Base-by-base conservation (phyloP, 495 filamentous ascomycete species). In the Haplographium delicatum region DNA sequence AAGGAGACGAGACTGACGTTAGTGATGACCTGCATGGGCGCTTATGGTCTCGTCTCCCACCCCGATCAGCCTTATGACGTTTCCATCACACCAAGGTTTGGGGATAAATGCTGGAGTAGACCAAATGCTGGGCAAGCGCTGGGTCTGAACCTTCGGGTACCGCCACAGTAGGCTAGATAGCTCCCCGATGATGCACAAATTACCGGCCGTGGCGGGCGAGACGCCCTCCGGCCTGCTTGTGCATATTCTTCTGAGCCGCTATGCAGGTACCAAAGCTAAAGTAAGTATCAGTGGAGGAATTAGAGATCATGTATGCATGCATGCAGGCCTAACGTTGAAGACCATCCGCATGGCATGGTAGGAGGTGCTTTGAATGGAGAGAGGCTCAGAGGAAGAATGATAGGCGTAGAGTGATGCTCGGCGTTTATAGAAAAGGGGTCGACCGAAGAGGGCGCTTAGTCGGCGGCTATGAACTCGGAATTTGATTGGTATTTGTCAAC, bases 21-120 rank as follows among this genome's bases (percentile, higher is more conserved):
- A 40, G 53, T 31, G 25, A 55, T 40, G 45, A 50, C 46, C 44
- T 43, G 44, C 55, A 57, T 52, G 25, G 49, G 54, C 53, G 54
- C 48, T 46, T 58, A 48, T n/a, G 28, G 33, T 13, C 34, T 31
- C 35, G 19, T 34, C 15, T 3, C 25, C 44, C 10, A 13, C 11
- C 8, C 28, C 42, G n/a, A 40, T 44, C 48, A 53, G 45, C 50
- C 38, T 53, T 39, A 56, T 56, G 47, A 47, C 44, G 38, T 48
- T 37, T 34, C 44, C 26, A 23, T 43, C 51, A 42, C 51, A 22
- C n/a, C 19, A 18, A 20, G 39, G 23, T 1, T 26, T 26, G 2
- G 23, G 25, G 42, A n/a, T 47, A 10, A 22, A 0, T 37, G 15
- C 16, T 7, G 44, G 15, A 8, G 4, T 10, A n/a, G n/a, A n/a